Base-by-base conservation (phyloP, 164 flowering plant genomes). In the Stephania yunnanensis region DNA sequence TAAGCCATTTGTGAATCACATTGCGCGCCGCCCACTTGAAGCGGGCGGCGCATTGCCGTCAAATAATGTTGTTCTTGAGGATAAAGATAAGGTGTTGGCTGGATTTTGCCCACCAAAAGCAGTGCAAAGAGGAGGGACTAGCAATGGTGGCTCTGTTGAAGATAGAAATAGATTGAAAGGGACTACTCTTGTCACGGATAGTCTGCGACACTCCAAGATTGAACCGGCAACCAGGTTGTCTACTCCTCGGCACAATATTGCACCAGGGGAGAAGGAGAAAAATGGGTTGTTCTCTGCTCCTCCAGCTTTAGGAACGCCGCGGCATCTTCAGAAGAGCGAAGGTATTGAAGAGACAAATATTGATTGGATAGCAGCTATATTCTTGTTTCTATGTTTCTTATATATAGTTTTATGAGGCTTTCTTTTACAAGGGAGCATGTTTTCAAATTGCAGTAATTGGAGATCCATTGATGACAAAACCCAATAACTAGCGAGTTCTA, bases 391-490 rank as follows among this genome's bases (percentile, higher is more conserved):
- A 6, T 67, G 44, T 6, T 19, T 2, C 42, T 73, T 45, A 19
- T 15, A 8, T 15, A 10, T 50, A 50, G 15, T 50, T 50, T 48
- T 50, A 50, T 50, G 55, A 15, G 55, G 55, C 11, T 50, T 50
- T 50, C 15, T 50, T 10, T 50, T 50, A 8, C 11, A 50, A 50
- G 15, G 17, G 55, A 50, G 15, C 55, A 7, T 11, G 55, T 66
- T 36, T 66, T 65, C 3, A 46, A 46, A 13, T 52, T 73, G 55
- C 31, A 30, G 30, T 55, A 61, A 29, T 11, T 71, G 75, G 72
- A 80, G 82, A 68, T 55, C 69, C 64, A 74, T 77, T 73, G 30
- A 69, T 52, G 25, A 31, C 79, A 36, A 71, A 67, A 69, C 50
- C 70, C 46, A 77, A 71, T 66, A 50, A 50, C 1, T 50, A 50